These are phyloP conservation scores for Dimocarpus longan DNA, from an alignment of 345 rosid genomes.

Conservation along the genomic window DNA sequence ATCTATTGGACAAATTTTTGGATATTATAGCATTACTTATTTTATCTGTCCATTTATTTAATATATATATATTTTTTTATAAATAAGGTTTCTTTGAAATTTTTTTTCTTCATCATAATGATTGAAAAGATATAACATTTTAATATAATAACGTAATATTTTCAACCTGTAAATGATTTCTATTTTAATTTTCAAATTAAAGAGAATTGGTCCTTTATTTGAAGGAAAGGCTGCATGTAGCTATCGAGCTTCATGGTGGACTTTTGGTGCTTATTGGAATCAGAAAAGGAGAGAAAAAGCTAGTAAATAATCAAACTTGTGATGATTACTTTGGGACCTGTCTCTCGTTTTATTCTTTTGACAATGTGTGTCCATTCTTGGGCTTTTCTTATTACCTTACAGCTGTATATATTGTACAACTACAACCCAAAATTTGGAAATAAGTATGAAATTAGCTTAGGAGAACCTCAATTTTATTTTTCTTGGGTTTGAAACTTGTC, in stretches of 20 bases:
- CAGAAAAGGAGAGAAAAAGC: constrained; percentile 24
- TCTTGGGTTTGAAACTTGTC: constrained; percentile 15
- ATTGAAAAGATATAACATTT: neutral
- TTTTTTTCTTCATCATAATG: too few relatives aligned
- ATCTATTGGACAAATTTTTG: too few relatives aligned
- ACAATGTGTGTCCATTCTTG: constrained; percentile 6
- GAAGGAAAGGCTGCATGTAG: neutral
- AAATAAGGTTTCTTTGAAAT: too few relatives aligned
- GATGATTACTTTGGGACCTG: constrained; percentile 32
- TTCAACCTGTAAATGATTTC: neutral
- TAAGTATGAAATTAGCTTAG: neutral
- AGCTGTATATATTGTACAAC: constrained; percentile 8
- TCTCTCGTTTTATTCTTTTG: constrained; percentile 16
- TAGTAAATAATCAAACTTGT: constrained; percentile 30
- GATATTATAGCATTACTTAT: too few relatives aligned
- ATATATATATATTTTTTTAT: too few relatives aligned
- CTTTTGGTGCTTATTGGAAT: constrained; percentile 31
- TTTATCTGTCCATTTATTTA: too few relatives aligned
- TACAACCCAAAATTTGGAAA: neutral
- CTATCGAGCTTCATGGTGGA: constrained; percentile 29
- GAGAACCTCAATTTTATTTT: constrained; percentile 7
- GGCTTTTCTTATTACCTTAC: constrained; percentile 17
- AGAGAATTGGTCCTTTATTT: too few relatives aligned
- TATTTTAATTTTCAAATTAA: too few relatives aligned
- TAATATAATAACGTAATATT: neutral